Base-by-base conservation (phyloP, 495 filamentous ascomycete genomes). In the Bryoglossum gracile region DNA sequence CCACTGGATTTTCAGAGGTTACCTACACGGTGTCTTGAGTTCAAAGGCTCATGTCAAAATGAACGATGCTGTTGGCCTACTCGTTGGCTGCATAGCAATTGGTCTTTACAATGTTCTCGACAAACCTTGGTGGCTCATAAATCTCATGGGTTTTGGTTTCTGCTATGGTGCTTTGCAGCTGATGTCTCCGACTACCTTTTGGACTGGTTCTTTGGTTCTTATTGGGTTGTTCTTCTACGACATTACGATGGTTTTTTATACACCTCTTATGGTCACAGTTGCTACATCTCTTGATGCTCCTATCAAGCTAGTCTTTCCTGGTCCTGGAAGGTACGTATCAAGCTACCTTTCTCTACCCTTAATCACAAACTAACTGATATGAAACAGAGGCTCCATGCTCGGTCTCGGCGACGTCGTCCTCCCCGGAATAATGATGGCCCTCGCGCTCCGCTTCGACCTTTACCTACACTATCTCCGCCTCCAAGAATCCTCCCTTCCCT, bases 201-300 rank as follows among this genome's bases (percentile, higher is more conserved):
- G 72, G 48, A 95, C 87, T 0, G 92, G 89, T 3, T 82, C 81
- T 1, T 64, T 87, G 21, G 81, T 98, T 24, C 70, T 97, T 0
- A 69, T 64, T 2, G 85, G 83, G 0, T 71, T 98, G 13, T 97
- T 97, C 63, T 74, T 91, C 57, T 98, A 98, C 57, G 92, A 98
- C 56, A 91, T 98, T 43, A 84, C 89, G 60, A 94, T 97, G 68
- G 92, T 98, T 44, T 98, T 96, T 62, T 98, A 86, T 64, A 98
- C 92, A 0, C 92, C 92, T 1, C 73, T 92, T 58, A 98, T 98
- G 92, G 84, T 96, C 9, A 91, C 90, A 0, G 92, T 98, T 21
- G 92, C 92, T 9, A 95, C 81, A 8, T 81, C 80, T 28, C 70
- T 98, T 22, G 92, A 98, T 61, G 84, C 91, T 2, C 92, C 92